Evolutionary conservation across 371 early-diverging fungal species (phyloP).

Genomic region (Lichtheimia ramosa): DNA sequence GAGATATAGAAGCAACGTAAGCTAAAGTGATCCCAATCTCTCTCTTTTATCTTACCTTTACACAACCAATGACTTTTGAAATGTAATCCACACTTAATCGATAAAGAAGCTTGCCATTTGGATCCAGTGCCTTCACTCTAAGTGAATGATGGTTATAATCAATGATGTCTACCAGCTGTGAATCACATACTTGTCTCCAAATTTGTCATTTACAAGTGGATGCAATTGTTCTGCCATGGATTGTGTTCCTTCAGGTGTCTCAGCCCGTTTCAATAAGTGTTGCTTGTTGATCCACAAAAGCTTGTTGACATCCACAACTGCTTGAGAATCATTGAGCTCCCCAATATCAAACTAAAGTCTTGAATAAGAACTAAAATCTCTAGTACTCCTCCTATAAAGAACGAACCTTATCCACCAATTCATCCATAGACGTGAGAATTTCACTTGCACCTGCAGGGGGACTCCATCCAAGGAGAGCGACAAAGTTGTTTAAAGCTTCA

Average conservation of each 20-base stretch:
- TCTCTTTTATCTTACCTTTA: slow-evolving; percentile 33
- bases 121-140: slow-evolving; percentile 3
- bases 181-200: slow-evolving; percentile 21
- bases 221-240: slow-evolving; percentile 38
- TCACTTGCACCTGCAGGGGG: slow-evolving; percentile 57
- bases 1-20: no score
- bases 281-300: slow-evolving; percentile 86
- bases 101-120: slow-evolving; percentile 1
- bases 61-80: slow-evolving; percentile 9
- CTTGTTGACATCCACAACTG: slow-evolving; percentile 77
- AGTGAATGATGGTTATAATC: background rate
- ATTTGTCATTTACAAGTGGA: slow-evolving; percentile 25
- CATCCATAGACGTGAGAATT: slow-evolving; percentile 59
- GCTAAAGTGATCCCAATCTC: background rate
- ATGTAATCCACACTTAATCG: slow-evolving; percentile 1
- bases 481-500: slow-evolving; percentile 86
- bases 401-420: slow-evolving; percentile 66
- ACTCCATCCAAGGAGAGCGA: slow-evolving; percentile 87
- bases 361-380: background rate
- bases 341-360: slow-evolving; percentile 64
- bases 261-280: slow-evolving; percentile 60
- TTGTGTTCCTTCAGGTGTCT: slow-evolving; percentile 45
- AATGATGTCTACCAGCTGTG: background rate
- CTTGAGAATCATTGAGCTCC: slow-evolving; percentile 73
- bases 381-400: background rate